A percentile compares a stretch with the other conserved stretches of the same genome.
Evolutionary conservation across 1,139 yeast species (phyloP).

Genomic region (Scheffersomyces parashehatae): DNA sequence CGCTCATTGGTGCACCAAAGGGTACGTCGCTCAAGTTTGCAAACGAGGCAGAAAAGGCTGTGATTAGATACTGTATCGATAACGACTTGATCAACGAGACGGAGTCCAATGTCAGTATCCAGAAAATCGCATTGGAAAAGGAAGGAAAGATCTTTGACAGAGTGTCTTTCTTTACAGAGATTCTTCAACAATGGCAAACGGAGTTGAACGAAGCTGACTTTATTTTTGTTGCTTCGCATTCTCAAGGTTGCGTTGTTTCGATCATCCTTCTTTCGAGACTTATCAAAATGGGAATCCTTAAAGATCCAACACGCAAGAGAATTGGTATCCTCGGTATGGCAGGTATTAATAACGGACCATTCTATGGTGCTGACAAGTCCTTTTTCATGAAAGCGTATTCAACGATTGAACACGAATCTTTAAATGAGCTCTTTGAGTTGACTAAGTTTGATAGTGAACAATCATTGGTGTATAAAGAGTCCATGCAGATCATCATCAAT

Average conservation of each 20-base stretch:
- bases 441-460: slow-evolving; percentile 74
- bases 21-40: slow-evolving; percentile 90
- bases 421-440: slow-evolving; percentile 82
- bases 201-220: slow-evolving; percentile 79
- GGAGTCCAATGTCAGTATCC: slow-evolving; percentile 60
- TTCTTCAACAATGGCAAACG: slow-evolving; percentile 68
- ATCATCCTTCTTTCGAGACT: slow-evolving; percentile 73
- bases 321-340: slow-evolving; percentile 91
- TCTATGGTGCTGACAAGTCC: slow-evolving; percentile 83
- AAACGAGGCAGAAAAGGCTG: slow-evolving; percentile 78
- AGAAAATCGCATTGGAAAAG: slow-evolving; percentile 88
- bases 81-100: slow-evolving; percentile 42
- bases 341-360: slow-evolving; percentile 91
- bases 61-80: slow-evolving; percentile 70
- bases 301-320: slow-evolving; percentile 46
- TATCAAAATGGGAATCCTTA: slow-evolving; percentile 67
- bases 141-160: slow-evolving; percentile 89
- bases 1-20: slow-evolving; percentile 87
- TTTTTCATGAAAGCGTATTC: slow-evolving; percentile 85
- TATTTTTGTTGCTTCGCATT: slow-evolving; percentile 86
- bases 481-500: slow-evolving; percentile 62
- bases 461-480: slow-evolving; percentile 67
- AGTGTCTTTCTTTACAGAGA: slow-evolving; percentile 75
- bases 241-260: slow-evolving; percentile 95
- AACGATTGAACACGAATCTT: slow-evolving; percentile 83